Base-by-base conservation (phyloP, 2,329 filamentous ascomycete genomes). In the Rhynchosporium agropyri region DNA sequence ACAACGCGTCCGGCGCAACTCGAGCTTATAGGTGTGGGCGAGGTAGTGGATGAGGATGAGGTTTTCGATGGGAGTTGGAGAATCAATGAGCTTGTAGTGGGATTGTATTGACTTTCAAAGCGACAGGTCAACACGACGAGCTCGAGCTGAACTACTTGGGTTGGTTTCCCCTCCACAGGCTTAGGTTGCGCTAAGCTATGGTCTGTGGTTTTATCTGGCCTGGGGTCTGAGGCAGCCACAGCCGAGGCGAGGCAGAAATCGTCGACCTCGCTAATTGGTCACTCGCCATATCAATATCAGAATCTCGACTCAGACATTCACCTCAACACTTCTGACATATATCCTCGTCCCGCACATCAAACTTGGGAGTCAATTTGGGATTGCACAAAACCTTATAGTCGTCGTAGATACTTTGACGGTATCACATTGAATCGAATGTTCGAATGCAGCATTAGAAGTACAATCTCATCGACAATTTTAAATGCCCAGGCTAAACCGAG, bases 1-100 rank as follows among this genome's bases (percentile, higher is more conserved):
- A 42, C 38, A 50, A 65, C 62, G 64, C 65, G 63, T 63, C 61
- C 63, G 61, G 65, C 65, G 65, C 65, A 66, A 55, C 60, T 62
- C 63, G 50, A 60, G 56, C 20, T 51, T 46, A 36, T 45, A 6
- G 58, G 42, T 46, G 61, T 9, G 28, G 26, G 40, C 33, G 53
- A 43, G 58, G 48, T 38, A 55, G 31, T 28, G 46, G 50, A 50
- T 33, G 38, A 49, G 56, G 57, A 20, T 33, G 38, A 49, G 56
- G 57, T 13, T 36, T 42, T 57, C 31, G 60, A 62, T 56, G 55
- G 57, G 40, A 36, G 51, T 59, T 55, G 59, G 57, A 20, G 50
- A 33, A 38, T 67, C 63, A 65, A 66, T 67, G 59, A 61, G 33
- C 42, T 40, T n/a, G 20, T 3, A 28, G 10, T 28, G n/a, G 50